Evolutionary conservation across 2,329 filamentous ascomycete genomes (phyloP), one percentile per base, ranked within the genome.

Genomic region (Dothideomycetes sp.): DNA sequence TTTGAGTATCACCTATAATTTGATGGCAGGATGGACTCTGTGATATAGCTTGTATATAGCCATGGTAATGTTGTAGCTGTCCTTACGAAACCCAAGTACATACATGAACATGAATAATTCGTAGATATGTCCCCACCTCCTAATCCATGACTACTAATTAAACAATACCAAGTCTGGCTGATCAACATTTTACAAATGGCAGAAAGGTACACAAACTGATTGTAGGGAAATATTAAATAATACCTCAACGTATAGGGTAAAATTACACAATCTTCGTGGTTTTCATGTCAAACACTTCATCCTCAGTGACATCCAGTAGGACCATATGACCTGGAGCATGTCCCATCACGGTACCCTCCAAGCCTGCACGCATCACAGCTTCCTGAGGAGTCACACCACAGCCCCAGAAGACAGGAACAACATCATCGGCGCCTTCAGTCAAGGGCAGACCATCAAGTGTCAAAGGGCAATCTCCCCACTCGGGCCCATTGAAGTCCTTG

Each of bases 381-480:
- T 78, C 70, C 51, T 81, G 77, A 2, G 78, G 76, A 29, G 77
- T 81, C 9, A 81, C 76, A 24, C 77, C 77, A 50, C 77, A 81
- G 0, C 73, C 77, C 75, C 77, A 74, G 46, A 77, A 77, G 3
- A 76, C 67, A 0, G 72, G 73, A 19, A 77, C 61, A 18, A 68
- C 60, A 2, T 67, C 61, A 11, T 64, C 58, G 15, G 57, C 56
- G 11, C 54, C 56, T 12, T 53, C 11, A 16, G 29, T 47, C 18
- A 62, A 45, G 17, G 55, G 55, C 37, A 55, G 50, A 11, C 36
- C 1, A 19, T 63, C 55, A 12, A 51, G 34, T 10, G 57, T 55
- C 4, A 59, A 40, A 4, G 66, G 65, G 3, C 45, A 44, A 43
- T 79, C 72, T 1, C 77, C 77, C 68, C 72, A 81, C 37, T 80